These are phyloP conservation scores for Xylaria sp. DNA, from an alignment of 2,329 filamentous ascomycete species.

Conservation along the genomic window DNA sequence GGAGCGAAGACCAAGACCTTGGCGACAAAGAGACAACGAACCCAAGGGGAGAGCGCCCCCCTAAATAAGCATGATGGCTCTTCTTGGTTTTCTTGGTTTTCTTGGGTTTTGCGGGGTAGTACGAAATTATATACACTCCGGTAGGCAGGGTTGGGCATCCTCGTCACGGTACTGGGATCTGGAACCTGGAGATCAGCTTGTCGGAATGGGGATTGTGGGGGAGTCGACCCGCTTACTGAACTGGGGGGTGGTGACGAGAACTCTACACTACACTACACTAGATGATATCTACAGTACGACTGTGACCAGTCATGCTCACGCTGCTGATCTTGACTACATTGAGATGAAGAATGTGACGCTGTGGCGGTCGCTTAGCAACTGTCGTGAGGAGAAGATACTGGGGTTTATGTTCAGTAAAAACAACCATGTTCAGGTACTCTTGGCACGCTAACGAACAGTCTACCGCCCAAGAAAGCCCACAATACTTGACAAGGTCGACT, in stretches of 20 bases:
- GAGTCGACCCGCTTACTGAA: neutral
- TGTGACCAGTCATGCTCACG: no score
- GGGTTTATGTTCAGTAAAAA: no score
- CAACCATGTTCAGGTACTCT: no score
- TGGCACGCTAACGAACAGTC: no score
- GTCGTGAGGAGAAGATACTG: no score
- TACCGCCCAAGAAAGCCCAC: no score
- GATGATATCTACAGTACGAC: neutral
- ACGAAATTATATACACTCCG: neutral
- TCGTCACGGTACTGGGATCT: neutral
- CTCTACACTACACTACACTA: neutral
- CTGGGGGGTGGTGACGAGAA: neutral
- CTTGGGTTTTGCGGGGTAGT: constrained; percentile 30
- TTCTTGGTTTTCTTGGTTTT: neutral
- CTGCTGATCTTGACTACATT: neutral
- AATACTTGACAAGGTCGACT: no score
- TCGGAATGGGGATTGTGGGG: constrained; percentile 13
- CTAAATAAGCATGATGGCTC: constrained; percentile 8
- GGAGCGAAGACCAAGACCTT: neutral
- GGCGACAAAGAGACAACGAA: neutral
- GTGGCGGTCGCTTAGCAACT: no score
- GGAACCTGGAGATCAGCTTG: neutral
- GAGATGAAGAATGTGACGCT: neutral
- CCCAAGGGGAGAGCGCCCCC: neutral
- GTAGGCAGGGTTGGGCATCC: neutral